These are phyloP conservation scores for Blastocystis sp. DNA, from an alignment of 352 stramenopile genomes.

Conservation along the genomic window DNA sequence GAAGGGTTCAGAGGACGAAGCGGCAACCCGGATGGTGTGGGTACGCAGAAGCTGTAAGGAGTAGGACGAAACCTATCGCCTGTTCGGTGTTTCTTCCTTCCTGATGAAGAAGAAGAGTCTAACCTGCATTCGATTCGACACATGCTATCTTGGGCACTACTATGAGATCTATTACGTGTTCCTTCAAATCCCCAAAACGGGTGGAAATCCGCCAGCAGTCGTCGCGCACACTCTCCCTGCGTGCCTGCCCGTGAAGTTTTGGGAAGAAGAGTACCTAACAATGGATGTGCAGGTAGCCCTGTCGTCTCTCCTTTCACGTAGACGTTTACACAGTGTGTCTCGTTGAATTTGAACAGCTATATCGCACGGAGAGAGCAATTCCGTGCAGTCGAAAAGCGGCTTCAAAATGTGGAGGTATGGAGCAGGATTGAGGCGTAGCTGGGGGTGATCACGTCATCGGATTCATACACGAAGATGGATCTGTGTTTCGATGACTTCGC, in stretches of 20 bases:
- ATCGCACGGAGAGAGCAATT: slow-evolving; percentile 45
- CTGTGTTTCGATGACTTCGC: slow-evolving; percentile 14
- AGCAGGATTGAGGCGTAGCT: not conserved
- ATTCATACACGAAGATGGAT: not conserved
- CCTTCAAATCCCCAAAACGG: not conserved
- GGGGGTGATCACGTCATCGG: slow-evolving; percentile 9
- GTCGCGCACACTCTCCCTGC: slow-evolving; percentile 41
- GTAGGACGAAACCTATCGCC: slow-evolving; percentile 45
- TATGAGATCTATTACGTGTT: slow-evolving; percentile 60
- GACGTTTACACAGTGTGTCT: slow-evolving; percentile 60
- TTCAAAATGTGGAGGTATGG: not conserved
- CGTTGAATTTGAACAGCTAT: slow-evolving; percentile 53
- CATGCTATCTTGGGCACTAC: slow-evolving; percentile 57
- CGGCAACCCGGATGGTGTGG: not conserved
- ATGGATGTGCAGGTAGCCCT: slow-evolving; percentile 7
- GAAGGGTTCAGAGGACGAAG: not conserved
- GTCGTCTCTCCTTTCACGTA: not conserved
- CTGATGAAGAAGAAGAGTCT: slow-evolving; percentile 24
- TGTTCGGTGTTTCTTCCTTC: slow-evolving; percentile 59
- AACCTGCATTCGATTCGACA: slow-evolving; percentile 48
- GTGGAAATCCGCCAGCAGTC: not conserved
- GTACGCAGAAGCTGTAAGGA: not conserved
- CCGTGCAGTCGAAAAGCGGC: not conserved
- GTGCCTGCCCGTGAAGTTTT: slow-evolving; percentile 11
- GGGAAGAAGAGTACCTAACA: slow-evolving; percentile 11